Evolutionary conservation across 192 early-diverging fungal genomes (phyloP).

Genomic region (Coemansia sp.): DNA sequence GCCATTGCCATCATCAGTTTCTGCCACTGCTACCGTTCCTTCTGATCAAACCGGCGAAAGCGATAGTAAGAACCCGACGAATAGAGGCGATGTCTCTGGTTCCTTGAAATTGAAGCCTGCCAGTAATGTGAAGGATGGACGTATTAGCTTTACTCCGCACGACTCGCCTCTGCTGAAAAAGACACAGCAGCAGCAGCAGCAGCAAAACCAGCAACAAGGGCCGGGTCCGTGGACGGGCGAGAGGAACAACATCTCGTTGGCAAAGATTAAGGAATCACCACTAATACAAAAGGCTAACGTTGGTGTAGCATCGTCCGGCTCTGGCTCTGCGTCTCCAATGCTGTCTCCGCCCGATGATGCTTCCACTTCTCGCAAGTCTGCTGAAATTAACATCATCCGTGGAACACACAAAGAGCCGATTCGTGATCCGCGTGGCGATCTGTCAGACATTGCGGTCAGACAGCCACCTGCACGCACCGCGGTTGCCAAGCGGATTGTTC

Average conservation of each 20-base stretch:
- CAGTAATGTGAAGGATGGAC: slow-evolving; percentile 18
- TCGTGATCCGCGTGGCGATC: slow-evolving; percentile 39
- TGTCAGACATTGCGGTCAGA: slow-evolving; percentile 27
- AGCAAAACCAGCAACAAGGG: slow-evolving; percentile 9
- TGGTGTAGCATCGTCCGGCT: neutral
- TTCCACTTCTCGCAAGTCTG: slow-evolving; percentile 14
- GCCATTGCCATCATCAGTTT: neutral
- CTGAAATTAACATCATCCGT: slow-evolving; percentile 33
- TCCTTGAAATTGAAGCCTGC: slow-evolving; percentile 1
- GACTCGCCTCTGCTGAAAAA: slow-evolving; percentile 23
- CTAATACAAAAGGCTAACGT: neutral
- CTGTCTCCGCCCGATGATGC: neutral
- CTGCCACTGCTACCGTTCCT: neutral
- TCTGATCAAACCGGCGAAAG: too few relatives aligned
- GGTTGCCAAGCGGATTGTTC: slow-evolving; percentile 24
- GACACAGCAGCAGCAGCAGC: slow-evolving; percentile 2
- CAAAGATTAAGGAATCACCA: neutral
- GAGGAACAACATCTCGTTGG: neutral
- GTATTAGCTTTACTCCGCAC: slow-evolving; percentile 36
- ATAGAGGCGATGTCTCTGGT: neutral
- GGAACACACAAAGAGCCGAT: slow-evolving; percentile 37
- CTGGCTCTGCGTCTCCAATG: neutral
- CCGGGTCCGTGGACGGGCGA: neutral
- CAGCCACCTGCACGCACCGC: slow-evolving; percentile 1
- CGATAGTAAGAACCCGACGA: neutral